Conservation (phyloP, 768 basidiomycete species). For the Hypholoma fasciculare region DNA sequence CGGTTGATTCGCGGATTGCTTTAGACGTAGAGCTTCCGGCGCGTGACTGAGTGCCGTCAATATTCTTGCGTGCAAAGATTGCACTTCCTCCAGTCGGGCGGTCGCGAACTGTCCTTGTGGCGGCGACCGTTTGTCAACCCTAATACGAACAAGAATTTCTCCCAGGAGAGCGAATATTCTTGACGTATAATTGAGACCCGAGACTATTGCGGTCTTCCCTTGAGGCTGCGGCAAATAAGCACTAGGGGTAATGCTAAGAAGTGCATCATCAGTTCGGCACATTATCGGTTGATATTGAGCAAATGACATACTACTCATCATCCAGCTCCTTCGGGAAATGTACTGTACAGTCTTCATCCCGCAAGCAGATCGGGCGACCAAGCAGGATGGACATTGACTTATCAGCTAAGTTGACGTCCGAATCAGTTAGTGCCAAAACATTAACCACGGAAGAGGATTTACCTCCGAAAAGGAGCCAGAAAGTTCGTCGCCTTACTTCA, state of each 20-base stretch:
- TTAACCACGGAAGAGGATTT: slow-evolving; percentile 21
- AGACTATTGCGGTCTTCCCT: slow-evolving; percentile 81
- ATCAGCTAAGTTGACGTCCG: slow-evolving; percentile 53
- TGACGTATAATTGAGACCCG: slow-evolving; percentile 85
- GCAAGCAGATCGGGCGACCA: slow-evolving; percentile 80
- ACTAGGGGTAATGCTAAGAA: slow-evolving; percentile 73
- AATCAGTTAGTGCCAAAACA: slow-evolving; percentile 8
- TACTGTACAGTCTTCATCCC: slow-evolving; percentile 89
- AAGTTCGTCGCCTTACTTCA: slow-evolving; percentile 81
- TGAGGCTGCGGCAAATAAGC: slow-evolving; percentile 87
- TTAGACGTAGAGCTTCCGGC: slow-evolving; percentile 74
- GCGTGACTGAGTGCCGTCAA: slow-evolving; percentile 72
- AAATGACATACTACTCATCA: slow-evolving; percentile 73
- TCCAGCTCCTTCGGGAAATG: slow-evolving; percentile 88
- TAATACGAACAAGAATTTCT: slow-evolving; percentile 84
- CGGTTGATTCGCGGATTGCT: slow-evolving; percentile 49
- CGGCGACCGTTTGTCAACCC: slow-evolving; percentile 84
- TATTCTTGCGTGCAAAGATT: slow-evolving; percentile 76
- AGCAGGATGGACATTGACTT: slow-evolving; percentile 88
- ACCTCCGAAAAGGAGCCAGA: slow-evolving; percentile 92
- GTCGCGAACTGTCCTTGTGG: slow-evolving; percentile 86
- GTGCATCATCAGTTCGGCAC: slow-evolving; percentile 23
- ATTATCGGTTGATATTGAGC: slow-evolving; percentile 26
- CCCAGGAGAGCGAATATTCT: slow-evolving; percentile 85
- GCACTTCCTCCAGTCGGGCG: slow-evolving; percentile 81